Evolutionary conservation across 805 yeast genomes (phyloP).

Genomic region (Candida endomychidarum): DNA sequence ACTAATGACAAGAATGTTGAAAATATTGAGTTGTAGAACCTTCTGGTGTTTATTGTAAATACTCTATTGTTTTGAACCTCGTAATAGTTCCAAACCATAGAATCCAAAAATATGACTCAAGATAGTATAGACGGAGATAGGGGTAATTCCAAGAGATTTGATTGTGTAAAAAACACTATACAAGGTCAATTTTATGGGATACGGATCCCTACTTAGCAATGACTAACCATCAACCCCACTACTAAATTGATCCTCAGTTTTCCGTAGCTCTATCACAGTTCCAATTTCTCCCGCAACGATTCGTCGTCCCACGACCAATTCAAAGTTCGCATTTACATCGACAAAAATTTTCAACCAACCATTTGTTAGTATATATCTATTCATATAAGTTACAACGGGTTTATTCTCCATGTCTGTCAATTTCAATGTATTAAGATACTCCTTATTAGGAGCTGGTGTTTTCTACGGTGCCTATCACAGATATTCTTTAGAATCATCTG

Average conservation of each 20-base stretch:
- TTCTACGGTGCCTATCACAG: slow-evolving; percentile 88
- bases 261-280: neutral
- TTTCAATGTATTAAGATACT: slow-evolving; percentile 84
- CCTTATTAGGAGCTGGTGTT: slow-evolving; percentile 85
- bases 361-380: slow-evolving; percentile 3
- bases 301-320: slow-evolving; percentile 1
- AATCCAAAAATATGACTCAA: no score
- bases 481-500: slow-evolving; percentile 59
- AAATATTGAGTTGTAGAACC: no score
- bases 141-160: no score
- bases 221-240: no score
- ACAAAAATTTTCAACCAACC: slow-evolving; percentile 11
- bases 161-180: no score
- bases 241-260: neutral
- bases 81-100: no score
- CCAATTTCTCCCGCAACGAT: slow-evolving; percentile 1
- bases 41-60: no score
- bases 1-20: no score
- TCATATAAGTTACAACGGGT: neutral
- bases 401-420: slow-evolving; percentile 17
- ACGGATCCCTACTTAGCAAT: no score
- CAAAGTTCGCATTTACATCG: slow-evolving; percentile 4
- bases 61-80: no score
- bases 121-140: no score
- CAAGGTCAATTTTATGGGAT: no score